Evolutionary conservation across 2,329 filamentous ascomycete genomes (phyloP), one percentile per base, ranked within the genome.

Genomic region (Xylaria sp.): DNA sequence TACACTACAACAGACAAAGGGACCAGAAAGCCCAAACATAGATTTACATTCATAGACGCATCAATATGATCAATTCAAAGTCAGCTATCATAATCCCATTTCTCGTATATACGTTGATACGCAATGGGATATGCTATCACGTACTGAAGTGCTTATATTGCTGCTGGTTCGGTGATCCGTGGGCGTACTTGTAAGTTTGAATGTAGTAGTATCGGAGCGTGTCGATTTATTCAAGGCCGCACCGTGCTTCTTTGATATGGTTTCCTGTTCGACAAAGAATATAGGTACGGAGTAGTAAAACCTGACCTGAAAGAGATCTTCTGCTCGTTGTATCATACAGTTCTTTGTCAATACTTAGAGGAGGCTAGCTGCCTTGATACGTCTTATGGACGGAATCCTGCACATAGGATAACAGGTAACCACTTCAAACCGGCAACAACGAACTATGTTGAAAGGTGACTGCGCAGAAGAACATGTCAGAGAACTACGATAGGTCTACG

Each of bases 341-440:
- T 39, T 58, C 70, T 71, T 72, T 72, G 68, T 71, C 56, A 39
- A 23, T 62, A 55, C 36, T n/a, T 9, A 4, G 31, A 54, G 41
- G 56, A 41, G 41, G 51, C 12, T 15, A 57, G 28, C 59, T n/a
- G 15, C 20, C 61, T 65, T 33, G 25, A 58, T 54, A 28, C 36
- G 33, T 56, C 41, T 41, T 23, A 33, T 9, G 36, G 39, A 41
- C 15, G 56, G 13, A 9, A 62, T 48, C 39, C 39, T 56, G 43
- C 43, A 41, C 25, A n/a, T 39, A 20, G 13, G 12, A 36, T 36
- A 36, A 23, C 13, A 55, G 13, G 12, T 48, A 41, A 41, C 43
- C 15, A 56, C 25, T 28, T 64, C 46, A 31, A 61, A 54, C 46
- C 6, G n/a, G 54, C 41, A 52, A 52, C 28, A 64, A 25, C 31